These are phyloP conservation scores for Bruguiera sexangula DNA, from an alignment of 345 rosid genomes.

Conservation along the genomic window DNA sequence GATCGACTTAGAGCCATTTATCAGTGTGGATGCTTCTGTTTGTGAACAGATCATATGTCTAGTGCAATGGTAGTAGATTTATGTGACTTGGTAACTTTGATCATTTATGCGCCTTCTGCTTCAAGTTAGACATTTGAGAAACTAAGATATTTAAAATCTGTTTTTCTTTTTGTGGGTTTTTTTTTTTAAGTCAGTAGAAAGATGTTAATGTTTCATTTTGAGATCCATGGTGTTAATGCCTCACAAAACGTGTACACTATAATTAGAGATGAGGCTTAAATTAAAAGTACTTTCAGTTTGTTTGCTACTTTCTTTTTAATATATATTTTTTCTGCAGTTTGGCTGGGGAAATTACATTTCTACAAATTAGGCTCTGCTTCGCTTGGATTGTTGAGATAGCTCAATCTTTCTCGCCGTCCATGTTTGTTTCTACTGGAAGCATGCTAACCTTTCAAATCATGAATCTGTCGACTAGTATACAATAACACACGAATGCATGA, in stretches of 20 bases:
- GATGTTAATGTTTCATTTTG: too few species aligned
- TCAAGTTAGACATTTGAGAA: background rate
- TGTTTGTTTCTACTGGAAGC: background rate
- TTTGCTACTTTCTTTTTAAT: too few species aligned
- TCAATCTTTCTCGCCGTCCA: background rate
- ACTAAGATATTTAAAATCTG: background rate
- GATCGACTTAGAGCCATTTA: too few species aligned
- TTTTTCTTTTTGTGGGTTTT: background rate
- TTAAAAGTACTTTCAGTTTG: too few species aligned
- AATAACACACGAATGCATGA: constrained; percentile 13
- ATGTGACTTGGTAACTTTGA: background rate
- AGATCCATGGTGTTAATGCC: too few species aligned
- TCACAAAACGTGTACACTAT: too few species aligned
- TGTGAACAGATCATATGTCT: too few species aligned
- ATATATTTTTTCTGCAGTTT: background rate
- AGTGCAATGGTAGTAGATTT: background rate
- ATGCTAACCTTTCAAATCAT: background rate
- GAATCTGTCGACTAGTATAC: background rate
- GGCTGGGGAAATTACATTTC: background rate
- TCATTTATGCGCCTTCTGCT: background rate
- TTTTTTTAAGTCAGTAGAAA: background rate
- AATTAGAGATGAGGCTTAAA: too few species aligned
- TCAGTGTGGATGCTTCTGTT: too few species aligned
- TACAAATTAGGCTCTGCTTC: background rate
- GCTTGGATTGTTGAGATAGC: background rate